Evolutionary conservation across 164 flowering plant species (phyloP).

Genomic region (Santalum album): DNA sequence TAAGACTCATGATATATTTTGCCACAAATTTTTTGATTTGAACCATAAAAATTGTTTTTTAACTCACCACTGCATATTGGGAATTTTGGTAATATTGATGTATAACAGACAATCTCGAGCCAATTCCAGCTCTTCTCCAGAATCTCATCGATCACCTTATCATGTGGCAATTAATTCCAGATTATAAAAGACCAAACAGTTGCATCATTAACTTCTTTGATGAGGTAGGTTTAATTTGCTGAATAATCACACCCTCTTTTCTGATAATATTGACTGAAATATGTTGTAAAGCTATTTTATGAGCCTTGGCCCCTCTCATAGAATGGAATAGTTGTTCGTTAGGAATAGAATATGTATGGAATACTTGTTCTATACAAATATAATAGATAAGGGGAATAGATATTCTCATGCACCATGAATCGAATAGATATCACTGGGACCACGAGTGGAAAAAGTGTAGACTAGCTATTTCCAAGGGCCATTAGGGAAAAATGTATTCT

Average conservation of each 20-base stretch:
- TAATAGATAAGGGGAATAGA: too few species aligned
- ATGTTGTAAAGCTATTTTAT: slow-evolving; percentile 1
- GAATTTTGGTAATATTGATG: not conserved
- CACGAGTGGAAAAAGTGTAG: too few species aligned
- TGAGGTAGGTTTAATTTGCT: slow-evolving; percentile 67
- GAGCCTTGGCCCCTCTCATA: too few species aligned
- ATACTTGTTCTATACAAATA: too few species aligned
- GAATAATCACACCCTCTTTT: not conserved
- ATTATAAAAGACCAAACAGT: slow-evolving; percentile 72
- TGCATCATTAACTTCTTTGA: slow-evolving; percentile 89
- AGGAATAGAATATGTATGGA: too few species aligned
- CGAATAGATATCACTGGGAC: too few species aligned
- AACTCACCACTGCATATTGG: too few species aligned
- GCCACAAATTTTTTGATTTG: not conserved
- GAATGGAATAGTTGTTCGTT: too few species aligned
- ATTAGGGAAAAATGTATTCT: too few species aligned
- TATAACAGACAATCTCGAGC: slow-evolving; percentile 51
- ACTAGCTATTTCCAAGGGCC: too few species aligned
- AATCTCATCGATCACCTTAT: slow-evolving; percentile 68
- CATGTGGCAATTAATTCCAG: slow-evolving; percentile 76
- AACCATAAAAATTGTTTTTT: too few species aligned
- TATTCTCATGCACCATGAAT: too few species aligned
- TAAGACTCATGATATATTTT: slow-evolving; percentile 14
- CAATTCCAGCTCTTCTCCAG: slow-evolving; percentile 70
- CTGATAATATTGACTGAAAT: not conserved